phyloP scores from a whole-genome alignment of 176 grass and related monocot genomes.

The Oryza australiensis region DNA sequence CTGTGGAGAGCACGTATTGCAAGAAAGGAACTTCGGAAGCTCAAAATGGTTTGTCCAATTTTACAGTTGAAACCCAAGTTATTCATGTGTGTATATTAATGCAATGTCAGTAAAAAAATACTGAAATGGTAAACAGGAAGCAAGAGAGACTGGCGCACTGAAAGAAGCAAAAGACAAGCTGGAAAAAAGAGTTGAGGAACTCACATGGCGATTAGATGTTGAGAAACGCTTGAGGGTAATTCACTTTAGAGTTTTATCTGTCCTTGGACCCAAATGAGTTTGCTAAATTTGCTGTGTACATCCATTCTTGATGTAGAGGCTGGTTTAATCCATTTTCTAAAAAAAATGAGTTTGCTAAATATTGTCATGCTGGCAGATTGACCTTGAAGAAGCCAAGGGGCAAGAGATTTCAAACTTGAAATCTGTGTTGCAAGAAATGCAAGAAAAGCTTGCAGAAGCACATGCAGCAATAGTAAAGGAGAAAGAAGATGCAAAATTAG shows the following conservation, averaged over 20 bases:
- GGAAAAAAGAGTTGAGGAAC: constrained; percentile 92
- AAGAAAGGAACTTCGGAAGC: constrained; percentile 84
- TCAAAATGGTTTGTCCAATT: constrained; percentile 67
- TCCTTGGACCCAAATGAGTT: constrained; percentile 9
- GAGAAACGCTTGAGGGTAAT: constrained; percentile 90
- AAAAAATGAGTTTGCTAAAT: constrained; percentile 25
- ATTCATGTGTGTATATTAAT: constrained; percentile 25
- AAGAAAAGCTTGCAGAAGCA: constrained; percentile 69
- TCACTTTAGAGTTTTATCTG: constrained; percentile 26
- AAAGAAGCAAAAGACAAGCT: constrained; percentile 96
- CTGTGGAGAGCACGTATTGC: constrained; percentile 87
- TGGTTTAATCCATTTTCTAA: no score
- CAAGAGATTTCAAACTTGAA: constrained; percentile 78
- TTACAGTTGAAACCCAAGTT: constrained; percentile 14
- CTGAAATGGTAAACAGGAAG: constrained; percentile 63
- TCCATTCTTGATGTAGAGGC: no score
- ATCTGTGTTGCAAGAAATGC: constrained; percentile 69
- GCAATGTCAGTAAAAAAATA: constrained; percentile 18
- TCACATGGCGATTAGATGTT: constrained; percentile 84
- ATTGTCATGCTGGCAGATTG: constrained; percentile 48
- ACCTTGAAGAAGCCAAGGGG: constrained; percentile 83
- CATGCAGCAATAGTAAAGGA: constrained; percentile 65
- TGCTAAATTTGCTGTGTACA: not conserved
- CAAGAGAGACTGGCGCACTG: constrained; percentile 87
- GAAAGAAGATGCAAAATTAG: constrained; percentile 77